Evolutionary conservation across 2,329 filamentous ascomycete genomes (phyloP).

Genomic region (Ceratocystis colombiana): DNA sequence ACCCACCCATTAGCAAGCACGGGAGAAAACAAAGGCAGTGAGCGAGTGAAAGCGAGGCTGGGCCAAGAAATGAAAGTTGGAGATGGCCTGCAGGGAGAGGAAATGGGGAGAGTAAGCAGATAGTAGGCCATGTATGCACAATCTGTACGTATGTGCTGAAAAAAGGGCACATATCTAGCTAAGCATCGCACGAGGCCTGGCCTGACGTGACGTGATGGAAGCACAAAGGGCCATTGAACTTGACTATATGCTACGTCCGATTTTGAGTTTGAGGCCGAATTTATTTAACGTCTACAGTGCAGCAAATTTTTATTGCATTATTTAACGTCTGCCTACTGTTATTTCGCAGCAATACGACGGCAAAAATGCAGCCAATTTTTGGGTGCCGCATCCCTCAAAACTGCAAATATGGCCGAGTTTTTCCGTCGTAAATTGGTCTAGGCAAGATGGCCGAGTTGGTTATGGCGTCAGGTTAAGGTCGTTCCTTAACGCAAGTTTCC

Average conservation of each 20-base stretch:
- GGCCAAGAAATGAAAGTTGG: not conserved
- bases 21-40: not conserved
- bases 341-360: too few relatives aligned
- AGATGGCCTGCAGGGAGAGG: not conserved
- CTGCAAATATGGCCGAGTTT: not conserved
- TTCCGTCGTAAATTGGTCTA: not conserved
- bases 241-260: not conserved
- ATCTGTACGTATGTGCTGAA: not conserved
- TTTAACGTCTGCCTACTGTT: too few relatives aligned
- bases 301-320: not conserved
- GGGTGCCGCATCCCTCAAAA: not conserved
- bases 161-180: too few relatives aligned
- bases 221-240: not conserved
- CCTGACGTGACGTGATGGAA: too few relatives aligned
- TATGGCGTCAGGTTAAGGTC: conserved; percentile 34
- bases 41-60: not conserved
- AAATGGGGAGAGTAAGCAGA: not conserved
- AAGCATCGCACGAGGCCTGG: too few relatives aligned
- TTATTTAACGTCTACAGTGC: not conserved
- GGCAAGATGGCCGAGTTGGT: conserved; percentile 34
- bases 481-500: conserved; percentile 24
- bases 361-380: too few relatives aligned
- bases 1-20: not conserved
- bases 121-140: too few relatives aligned
- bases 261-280: too few relatives aligned